A percentile compares a stretch with the other conserved stretches of the same genome.
Evolutionary conservation across 176 grass and related monocot species (phyloP).

Genomic region (Eremochloa ophiuroides): DNA sequence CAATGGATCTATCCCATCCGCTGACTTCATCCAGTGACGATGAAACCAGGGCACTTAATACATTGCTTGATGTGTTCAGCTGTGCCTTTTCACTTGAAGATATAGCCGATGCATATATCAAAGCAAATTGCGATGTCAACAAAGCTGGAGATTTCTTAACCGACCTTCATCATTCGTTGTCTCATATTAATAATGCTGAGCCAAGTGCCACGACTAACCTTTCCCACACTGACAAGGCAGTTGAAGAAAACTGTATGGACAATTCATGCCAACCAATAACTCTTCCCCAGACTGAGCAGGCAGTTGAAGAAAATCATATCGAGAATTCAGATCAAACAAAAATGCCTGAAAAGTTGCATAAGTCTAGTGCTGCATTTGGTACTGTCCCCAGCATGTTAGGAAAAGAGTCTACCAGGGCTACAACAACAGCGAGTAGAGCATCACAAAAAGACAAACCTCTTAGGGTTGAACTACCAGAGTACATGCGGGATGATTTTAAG

Average conservation of each 20-base stretch:
- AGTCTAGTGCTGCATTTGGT: constrained; percentile 69
- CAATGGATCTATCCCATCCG: constrained; percentile 40
- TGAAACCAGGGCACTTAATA: constrained; percentile 51
- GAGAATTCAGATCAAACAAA: constrained; percentile 34
- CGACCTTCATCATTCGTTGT: constrained; percentile 42
- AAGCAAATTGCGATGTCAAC: constrained; percentile 58
- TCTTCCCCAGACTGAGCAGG: neutral
- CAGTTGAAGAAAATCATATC: constrained; percentile 24
- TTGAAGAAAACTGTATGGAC: constrained; percentile 18
- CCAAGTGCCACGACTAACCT: constrained; percentile 25
- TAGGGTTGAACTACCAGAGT: constrained; percentile 66
- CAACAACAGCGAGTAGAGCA: constrained; percentile 29
- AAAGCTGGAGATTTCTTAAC: constrained; percentile 75
- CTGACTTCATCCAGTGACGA: constrained; percentile 42
- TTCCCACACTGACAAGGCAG: constrained; percentile 23
- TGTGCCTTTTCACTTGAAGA: constrained; percentile 71
- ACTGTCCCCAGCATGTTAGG: constrained; percentile 66
- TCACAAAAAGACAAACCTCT: constrained; percentile 59
- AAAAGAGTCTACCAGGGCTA: constrained; percentile 44
- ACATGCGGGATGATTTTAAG: constrained; percentile 42
- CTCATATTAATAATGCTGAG: constrained; percentile 31
- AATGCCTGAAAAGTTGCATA: constrained; percentile 46
- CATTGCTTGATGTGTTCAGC: constrained; percentile 75
- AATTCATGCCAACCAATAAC: constrained; percentile 19
- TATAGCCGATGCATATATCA: constrained; percentile 76